phyloP scores from a whole-genome alignment of 2,329 filamentous ascomycete genomes.

The Fusarium anthophilum region DNA sequence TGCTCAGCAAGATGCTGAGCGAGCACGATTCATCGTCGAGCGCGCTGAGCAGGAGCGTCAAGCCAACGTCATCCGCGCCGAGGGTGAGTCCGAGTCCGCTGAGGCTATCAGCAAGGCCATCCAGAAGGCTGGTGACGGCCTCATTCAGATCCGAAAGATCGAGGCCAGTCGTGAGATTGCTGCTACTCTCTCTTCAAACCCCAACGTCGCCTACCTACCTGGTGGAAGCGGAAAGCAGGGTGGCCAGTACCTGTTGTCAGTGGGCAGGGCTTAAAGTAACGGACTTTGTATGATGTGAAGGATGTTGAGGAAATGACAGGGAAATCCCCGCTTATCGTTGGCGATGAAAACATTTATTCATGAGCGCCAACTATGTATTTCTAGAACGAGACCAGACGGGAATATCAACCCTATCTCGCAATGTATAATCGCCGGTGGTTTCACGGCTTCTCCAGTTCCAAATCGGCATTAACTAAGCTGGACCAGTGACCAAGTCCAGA shows the following conservation, averaged over 20 bases:
- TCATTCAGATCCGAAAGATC: constrained; percentile 96
- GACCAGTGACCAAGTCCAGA: not conserved
- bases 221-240: constrained; percentile 76
- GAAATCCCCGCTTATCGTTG: constrained; percentile 50
- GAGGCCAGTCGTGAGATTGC: constrained; percentile 97
- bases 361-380: constrained; percentile 49
- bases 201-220: constrained; percentile 95
- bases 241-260: constrained; percentile 63
- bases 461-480: not conserved
- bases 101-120: constrained; percentile 96
- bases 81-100: constrained; percentile 96
- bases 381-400: constrained; percentile 44
- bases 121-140: constrained; percentile 89
- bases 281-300: constrained; percentile 25
- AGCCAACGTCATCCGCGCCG: constrained; percentile 96
- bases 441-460: not conserved
- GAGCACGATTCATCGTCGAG: constrained; percentile 97
- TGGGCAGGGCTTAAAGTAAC: constrained; percentile 51
- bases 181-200: constrained; percentile 85
- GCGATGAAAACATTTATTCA: constrained; percentile 39
- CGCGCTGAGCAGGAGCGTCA: constrained; percentile 98
- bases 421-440: constrained; percentile 25
- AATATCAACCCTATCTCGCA: constrained; percentile 39
- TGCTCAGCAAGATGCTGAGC: constrained; percentile 97
- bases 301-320: constrained; percentile 34